Evolutionary conservation across 805 yeast genomes (phyloP).

Genomic region (Clavispora asparagi): DNA sequence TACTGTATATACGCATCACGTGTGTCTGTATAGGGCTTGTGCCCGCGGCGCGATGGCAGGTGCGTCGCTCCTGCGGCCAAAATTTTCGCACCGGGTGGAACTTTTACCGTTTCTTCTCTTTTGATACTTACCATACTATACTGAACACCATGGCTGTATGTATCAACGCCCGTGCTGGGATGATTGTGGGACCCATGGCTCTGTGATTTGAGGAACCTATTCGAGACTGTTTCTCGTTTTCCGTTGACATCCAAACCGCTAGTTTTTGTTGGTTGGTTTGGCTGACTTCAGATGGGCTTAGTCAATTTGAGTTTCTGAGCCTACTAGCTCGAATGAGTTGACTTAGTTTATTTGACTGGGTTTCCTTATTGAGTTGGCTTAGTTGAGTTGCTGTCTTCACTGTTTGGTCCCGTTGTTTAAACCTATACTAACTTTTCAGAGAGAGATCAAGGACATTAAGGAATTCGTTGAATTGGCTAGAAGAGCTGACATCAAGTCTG

Average conservation of each 20-base stretch:
- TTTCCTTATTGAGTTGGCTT: no score
- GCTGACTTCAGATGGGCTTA: no score
- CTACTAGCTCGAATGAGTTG: no score
- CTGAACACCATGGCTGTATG: slow-evolving; percentile 20
- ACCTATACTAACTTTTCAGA: slow-evolving; percentile 23
- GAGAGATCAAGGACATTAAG: slow-evolving; percentile 93
- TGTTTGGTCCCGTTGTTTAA: no score
- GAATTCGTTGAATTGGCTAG: slow-evolving; percentile 94
- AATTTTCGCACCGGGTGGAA: slow-evolving; percentile 1
- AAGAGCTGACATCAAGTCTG: slow-evolving; percentile 91
- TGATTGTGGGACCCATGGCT: no score
- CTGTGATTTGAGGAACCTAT: no score
- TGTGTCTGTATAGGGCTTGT: slow-evolving; percentile 8
- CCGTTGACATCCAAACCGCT: no score
- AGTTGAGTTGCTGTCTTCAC: no score
- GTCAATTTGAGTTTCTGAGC: no score
- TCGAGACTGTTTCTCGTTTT: no score
- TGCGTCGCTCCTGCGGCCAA: slow-evolving; percentile 4
- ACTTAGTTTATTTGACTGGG: no score
- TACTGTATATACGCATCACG: background rate
- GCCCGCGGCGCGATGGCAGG: slow-evolving; percentile 7
- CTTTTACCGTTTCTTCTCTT: background rate
- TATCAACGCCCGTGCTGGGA: slow-evolving; percentile 2
- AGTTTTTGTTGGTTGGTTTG: no score
- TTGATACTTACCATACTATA: slow-evolving; percentile 2